Base-by-base conservation (phyloP, 768 basidiomycete genomes). In the Leccinum subgranulosum region DNA sequence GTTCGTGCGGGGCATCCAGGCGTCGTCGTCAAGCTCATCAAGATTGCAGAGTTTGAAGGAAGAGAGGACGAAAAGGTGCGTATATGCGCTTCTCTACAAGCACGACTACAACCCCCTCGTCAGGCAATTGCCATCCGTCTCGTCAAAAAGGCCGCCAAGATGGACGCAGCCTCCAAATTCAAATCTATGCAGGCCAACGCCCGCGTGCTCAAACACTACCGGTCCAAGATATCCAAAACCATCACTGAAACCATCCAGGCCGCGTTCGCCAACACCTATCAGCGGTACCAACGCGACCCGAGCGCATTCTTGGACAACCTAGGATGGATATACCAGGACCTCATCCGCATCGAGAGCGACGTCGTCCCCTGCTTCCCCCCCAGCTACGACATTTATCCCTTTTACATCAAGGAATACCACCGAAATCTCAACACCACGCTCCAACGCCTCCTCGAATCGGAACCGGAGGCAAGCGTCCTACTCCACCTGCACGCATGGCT, bases 41-140 rank as follows among this genome's bases (percentile, higher is more conserved):
- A 98, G 76, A 90, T 99, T 55, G 88, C 90, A 11, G 96, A 99
- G 69, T 78, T 93, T 23, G 97, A 99, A 71, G 93, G 90, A 4
- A 84, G 81, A 67, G 92, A 93, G 70, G 97, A 98, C 68, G 91
- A 98, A 76, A 98, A 97, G 82, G 94, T 90, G 63, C 47, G 70
- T n/a, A 25, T 49, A 11, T 33, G 34, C 11, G 8, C 11, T 3
- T 17, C 31, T 46, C 8, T 17, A 15, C 15, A n/a, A 7, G n/a
- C 3, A 8, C 8, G 27, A 47, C 21, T 11, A 7, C 3, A 7
- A n/a, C 5, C 46, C n/a, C 34, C 53, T 51, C 11, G 1, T 29
- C 61, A 96, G 94, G 92, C 96, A 7, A 87, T 97, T 31, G 95
- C 92, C 36, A 91, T 98, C 69, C 84, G 90, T 52, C 87, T 99